phyloP scores from a whole-genome alignment of 805 yeast species.

The Metschnikowia cubensis region DNA sequence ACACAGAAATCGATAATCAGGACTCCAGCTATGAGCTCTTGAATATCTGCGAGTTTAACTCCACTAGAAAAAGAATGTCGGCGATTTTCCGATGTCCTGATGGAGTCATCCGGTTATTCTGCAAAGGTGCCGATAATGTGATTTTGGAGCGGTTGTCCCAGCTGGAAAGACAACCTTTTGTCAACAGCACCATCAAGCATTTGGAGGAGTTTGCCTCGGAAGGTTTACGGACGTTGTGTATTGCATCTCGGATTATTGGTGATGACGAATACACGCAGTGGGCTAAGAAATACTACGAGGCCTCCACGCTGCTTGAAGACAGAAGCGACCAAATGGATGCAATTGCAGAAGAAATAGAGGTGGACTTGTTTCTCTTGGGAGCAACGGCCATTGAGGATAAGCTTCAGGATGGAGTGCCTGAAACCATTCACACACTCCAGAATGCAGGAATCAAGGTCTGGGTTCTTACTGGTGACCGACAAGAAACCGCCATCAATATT shows the following conservation, averaged over 20 bases:
- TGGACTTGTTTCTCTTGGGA: conserved; percentile 74
- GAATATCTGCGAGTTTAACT: conserved; percentile 93
- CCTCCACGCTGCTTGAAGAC: conserved; percentile 75
- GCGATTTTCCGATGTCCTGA: conserved; percentile 93
- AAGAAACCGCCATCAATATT: conserved; percentile 96
- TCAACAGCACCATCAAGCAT: conserved; percentile 77
- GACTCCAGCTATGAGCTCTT: conserved; percentile 66
- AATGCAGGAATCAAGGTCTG: conserved; percentile 96
- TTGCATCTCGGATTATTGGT: conserved; percentile 78
- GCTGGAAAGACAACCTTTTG: conserved; percentile 64
- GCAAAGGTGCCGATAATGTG: conserved; percentile 98
- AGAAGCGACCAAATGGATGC: conserved; percentile 76
- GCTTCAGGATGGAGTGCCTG: conserved; percentile 97
- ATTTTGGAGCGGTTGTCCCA: conserved; percentile 77
- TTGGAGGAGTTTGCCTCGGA: conserved; percentile 95
- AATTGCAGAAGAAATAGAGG: conserved; percentile 86
- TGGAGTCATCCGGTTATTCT: conserved; percentile 80
- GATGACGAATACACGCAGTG: conserved; percentile 75
- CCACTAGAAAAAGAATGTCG: conserved; percentile 97
- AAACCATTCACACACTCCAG: conserved; percentile 90
- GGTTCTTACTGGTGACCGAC: conserved; percentile 98
- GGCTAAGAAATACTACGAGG: conserved; percentile 64
- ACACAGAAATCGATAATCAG: conserved; percentile 45
- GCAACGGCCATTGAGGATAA: conserved; percentile 99
- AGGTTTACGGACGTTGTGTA: conserved; percentile 90